Evolutionary conservation across 352 stramenopile species (phyloP).

Genomic region (Thraustochytrium striatum): DNA sequence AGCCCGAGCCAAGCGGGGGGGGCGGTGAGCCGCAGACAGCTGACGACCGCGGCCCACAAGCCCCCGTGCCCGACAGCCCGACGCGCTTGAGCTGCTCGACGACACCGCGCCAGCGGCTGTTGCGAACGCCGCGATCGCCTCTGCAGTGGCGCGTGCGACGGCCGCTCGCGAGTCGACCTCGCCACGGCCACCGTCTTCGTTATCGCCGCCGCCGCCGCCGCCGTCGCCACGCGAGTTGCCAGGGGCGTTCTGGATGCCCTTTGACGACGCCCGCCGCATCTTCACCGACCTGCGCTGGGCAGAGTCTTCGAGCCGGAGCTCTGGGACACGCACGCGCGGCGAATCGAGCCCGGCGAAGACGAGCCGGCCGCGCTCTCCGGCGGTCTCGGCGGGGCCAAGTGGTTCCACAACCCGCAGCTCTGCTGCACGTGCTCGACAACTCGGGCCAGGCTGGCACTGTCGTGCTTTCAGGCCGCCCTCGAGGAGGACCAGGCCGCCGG

Average conservation of each 20-base stretch:
- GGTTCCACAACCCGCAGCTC: neutral
- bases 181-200: too few relatives aligned
- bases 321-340: neutral
- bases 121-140: neutral
- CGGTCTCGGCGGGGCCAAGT: neutral
- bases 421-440: too few relatives aligned
- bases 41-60: too few relatives aligned
- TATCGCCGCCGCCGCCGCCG: too few relatives aligned
- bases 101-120: neutral
- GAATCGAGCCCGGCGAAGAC: neutral
- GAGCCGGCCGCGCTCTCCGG: neutral
- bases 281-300: neutral
- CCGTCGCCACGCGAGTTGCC: too few relatives aligned
- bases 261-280: neutral
- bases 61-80: neutral
- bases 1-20: too few relatives aligned
- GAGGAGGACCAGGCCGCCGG: neutral
- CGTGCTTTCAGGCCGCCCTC: neutral
- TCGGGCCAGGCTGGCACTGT: too few relatives aligned
- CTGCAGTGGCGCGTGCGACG: neutral
- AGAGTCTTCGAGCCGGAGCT: conserved; percentile 3
- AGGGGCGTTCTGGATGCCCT: neutral
- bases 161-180: neutral
- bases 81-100: neutral
- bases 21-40: too few relatives aligned